A percentile compares a stretch with the other conserved stretches of the same genome.
phyloP scores from a whole-genome alignment of 768 basidiomycete species.

The Naganishia antarctica region DNA sequence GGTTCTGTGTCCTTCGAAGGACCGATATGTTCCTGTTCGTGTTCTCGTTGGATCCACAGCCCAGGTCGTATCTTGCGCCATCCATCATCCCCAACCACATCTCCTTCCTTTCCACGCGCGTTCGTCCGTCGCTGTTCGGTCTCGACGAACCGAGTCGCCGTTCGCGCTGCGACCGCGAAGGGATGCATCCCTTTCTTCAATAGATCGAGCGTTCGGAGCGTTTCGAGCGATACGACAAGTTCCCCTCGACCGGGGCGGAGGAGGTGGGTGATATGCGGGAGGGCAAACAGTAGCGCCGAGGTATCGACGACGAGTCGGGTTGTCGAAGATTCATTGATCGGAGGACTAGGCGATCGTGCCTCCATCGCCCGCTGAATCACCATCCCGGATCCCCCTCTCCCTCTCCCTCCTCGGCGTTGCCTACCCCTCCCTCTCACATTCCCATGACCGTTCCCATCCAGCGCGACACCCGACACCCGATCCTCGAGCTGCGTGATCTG shows the following conservation, averaged over 20 bases:
- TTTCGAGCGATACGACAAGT: constrained; percentile 81
- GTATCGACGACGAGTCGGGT: constrained; percentile 39
- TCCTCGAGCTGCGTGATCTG: constrained; percentile 46
- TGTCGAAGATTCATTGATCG: no score
- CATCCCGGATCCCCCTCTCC: neutral
- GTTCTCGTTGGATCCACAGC: constrained; percentile 8
- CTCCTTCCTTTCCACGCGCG: neutral
- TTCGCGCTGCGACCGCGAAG: constrained; percentile 74
- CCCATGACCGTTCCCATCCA: neutral
- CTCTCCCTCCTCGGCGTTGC: neutral
- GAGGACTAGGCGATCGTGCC: no score
- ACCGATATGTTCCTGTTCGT: neutral
- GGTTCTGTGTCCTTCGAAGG: neutral
- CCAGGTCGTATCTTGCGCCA: constrained; percentile 9
- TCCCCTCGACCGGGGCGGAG: constrained; percentile 71
- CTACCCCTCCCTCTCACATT: neutral
- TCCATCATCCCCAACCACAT: constrained; percentile 1
- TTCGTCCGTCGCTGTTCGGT: constrained; percentile 31
- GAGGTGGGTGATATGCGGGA: constrained; percentile 65
- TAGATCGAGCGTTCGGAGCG: constrained; percentile 81
- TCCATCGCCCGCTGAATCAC: no score
- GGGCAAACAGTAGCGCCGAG: constrained; percentile 43
- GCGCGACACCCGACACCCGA: constrained; percentile 27
- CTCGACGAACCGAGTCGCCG: constrained; percentile 82
- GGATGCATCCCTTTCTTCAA: constrained; percentile 82